These are phyloP conservation scores for Eucalyptus shirleyi DNA, from an alignment of 345 rosid species.

Conservation along the genomic window DNA sequence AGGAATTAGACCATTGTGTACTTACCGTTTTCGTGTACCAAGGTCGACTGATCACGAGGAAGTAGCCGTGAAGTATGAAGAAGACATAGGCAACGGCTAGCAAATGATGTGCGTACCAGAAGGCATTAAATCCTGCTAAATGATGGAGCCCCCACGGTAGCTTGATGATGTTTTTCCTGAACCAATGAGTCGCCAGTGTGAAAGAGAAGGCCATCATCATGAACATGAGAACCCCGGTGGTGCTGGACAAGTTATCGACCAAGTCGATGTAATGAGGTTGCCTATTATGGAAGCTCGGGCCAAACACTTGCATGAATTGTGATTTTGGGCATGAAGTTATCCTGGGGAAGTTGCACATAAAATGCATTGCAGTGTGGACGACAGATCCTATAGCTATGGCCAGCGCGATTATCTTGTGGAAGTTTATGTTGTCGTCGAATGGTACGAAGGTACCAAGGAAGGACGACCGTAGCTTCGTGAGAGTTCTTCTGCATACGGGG, in stretches of 20 bases:
- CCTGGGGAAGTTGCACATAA: conserved; percentile 52
- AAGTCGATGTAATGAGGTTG: conserved; percentile 57
- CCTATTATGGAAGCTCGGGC: conserved; percentile 17
- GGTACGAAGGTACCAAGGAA: conserved; percentile 44
- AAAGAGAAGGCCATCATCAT: conserved; percentile 59
- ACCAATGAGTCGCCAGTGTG: conserved; percentile 59
- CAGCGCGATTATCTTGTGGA: conserved; percentile 59
- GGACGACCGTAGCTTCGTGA: conserved; percentile 62
- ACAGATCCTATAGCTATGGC: conserved; percentile 30
- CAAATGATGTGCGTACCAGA: conserved; percentile 95
- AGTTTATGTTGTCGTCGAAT: conserved; percentile 80
- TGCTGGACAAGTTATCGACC: conserved; percentile 24
- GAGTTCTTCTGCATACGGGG: conserved; percentile 72
- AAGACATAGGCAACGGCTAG: conserved; percentile 51
- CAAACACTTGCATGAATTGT: conserved; percentile 27
- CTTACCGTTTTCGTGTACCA: conserved; percentile 76
- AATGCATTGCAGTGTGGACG: conserved; percentile 38
- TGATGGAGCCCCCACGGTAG: conserved; percentile 46
- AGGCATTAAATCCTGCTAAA: conserved; percentile 81
- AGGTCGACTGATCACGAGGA: conserved; percentile 50
- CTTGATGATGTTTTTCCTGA: conserved; percentile 54
- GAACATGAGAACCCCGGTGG: conserved; percentile 51
- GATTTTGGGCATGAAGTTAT: conserved; percentile 22
- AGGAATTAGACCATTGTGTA: background rate
- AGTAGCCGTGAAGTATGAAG: conserved; percentile 58